Percentiles rank a stretch among this genome's conserved stretches.
Evolutionary conservation across 1,139 yeast species (phyloP).

Genomic region (Saccharomyces hybrid): DNA sequence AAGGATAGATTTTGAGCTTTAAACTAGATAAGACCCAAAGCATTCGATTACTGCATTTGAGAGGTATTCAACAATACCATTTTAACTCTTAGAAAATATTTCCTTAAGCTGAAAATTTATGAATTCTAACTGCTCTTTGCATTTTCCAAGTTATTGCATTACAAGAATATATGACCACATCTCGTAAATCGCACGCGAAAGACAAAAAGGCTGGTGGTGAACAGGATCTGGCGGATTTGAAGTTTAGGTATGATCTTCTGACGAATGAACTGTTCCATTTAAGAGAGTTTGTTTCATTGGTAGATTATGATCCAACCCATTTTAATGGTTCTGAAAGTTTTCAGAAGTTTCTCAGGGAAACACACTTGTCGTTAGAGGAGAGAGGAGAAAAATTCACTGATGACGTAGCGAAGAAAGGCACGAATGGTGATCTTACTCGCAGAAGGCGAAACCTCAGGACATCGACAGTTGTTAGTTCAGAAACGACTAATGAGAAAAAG

Average conservation of each 20-base stretch:
- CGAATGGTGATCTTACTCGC: slow-evolving; percentile 5
- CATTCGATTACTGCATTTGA: neutral
- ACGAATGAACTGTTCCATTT: slow-evolving; percentile 40
- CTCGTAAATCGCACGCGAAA: neutral
- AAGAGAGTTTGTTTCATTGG: slow-evolving; percentile 35
- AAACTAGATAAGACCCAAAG: neutral
- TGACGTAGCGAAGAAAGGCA: neutral
- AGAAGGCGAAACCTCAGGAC: slow-evolving; percentile 3
- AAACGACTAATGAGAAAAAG: neutral
- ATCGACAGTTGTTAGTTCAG: slow-evolving; percentile 6
- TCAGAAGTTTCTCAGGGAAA: slow-evolving; percentile 23
- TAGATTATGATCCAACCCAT: slow-evolving; percentile 33
- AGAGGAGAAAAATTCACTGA: neutral
- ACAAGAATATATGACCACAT: slow-evolving; percentile 5
- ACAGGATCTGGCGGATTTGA: slow-evolving; percentile 18
- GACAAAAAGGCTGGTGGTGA: slow-evolving; percentile 3
- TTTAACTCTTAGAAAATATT: neutral
- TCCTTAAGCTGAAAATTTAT: neutral
- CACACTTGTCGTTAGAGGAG: slow-evolving; percentile 13
- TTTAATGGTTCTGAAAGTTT: slow-evolving; percentile 24
- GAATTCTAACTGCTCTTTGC: neutral
- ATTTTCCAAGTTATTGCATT: slow-evolving; percentile 1
- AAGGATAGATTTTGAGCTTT: neutral
- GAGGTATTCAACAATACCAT: neutral
- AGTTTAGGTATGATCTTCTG: slow-evolving; percentile 31